Evolutionary conservation across 2,329 filamentous ascomycete genomes (phyloP).

Genomic region (Aspergillus piperis): DNA sequence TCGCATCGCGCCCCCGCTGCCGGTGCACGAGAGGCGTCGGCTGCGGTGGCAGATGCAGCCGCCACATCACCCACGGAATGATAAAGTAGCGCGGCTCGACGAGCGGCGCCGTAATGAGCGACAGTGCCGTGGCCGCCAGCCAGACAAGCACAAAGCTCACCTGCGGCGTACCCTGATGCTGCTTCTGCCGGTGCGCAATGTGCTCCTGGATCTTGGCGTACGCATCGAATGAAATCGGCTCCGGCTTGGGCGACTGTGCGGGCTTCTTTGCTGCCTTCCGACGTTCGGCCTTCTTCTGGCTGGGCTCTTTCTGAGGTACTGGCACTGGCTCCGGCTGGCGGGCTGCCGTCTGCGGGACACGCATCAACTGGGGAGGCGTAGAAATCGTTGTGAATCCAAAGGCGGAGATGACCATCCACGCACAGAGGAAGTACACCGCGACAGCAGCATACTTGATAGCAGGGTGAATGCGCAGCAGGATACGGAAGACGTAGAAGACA

Average conservation of each 20-base stretch:
- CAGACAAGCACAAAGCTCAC: conserved; percentile 61
- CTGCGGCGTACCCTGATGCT: conserved; percentile 32
- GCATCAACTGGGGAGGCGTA: conserved; percentile 22
- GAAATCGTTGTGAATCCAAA: conserved; percentile 51
- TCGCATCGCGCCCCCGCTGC: conserved; percentile 24
- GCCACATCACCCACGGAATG: conserved; percentile 90
- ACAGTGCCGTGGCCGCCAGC: conserved; percentile 71
- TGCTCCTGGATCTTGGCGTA: conserved; percentile 32
- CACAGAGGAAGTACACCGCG: conserved; percentile 69
- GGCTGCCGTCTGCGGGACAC: not conserved
- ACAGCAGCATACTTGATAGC: conserved; percentile 67
- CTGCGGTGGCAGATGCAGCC: conserved; percentile 68
- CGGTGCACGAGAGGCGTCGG: conserved; percentile 35
- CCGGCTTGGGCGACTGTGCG: conserved; percentile 14
- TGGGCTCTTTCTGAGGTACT: conserved; percentile 1
- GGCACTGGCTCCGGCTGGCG: not conserved
- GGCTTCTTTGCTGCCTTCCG: conserved; percentile 20
- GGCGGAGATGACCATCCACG: conserved; percentile 66
- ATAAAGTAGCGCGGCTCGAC: conserved; percentile 98
- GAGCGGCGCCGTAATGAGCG: conserved; percentile 82
- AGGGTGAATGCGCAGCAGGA: conserved; percentile 69
- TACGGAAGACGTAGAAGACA: conserved; percentile 92
- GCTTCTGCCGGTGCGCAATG: conserved; percentile 33
- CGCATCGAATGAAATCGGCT: conserved; percentile 29
- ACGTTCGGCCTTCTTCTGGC: conserved; percentile 23